Base-by-base conservation (phyloP, 1,284 basidiomycete species). In the Trichosporon sp. region DNA sequence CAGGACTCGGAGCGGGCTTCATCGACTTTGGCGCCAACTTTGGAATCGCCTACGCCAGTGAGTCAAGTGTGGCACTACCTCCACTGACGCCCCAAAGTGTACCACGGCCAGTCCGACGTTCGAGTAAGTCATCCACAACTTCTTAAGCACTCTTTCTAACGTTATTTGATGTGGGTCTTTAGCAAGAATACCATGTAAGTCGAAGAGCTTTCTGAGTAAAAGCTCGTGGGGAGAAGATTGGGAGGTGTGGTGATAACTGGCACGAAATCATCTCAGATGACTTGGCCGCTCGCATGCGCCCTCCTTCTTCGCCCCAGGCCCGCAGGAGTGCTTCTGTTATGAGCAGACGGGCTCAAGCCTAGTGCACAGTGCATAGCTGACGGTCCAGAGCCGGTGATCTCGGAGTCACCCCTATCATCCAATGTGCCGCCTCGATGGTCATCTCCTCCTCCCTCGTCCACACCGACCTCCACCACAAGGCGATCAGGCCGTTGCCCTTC, bases 371-470 rank as follows among this genome's bases (percentile, higher is more conserved):
- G 31, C 31, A 37, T n/a, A n/a, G 32, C 59, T 63, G 14, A 63
- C 59, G n/a, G 14, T 16, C 51, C 6, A 70, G 64, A 16, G 79
- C 84, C 5, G 83, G 84, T 40, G 83, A 84, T 68, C 77, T 85
- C 4, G 84, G 84, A 21, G 83, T 85, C 2, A 84, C 84, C 12
- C 80, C 81, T 1, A 78, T 85, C 68, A 82, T 85, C 69, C 82
- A 84, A 71, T 79, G 78, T 32, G 68, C 78, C 65, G 77, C 75
- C 8, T 80, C 80, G 31, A 84, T 85, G 83, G 71, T 84, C 73
- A 85, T 85, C 74, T 80, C 84, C 10, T 76, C 83, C 10, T 83
- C 83, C 0, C 79, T 85, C 32, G 83, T 85, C 6, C 84, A 84
- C 71, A 83, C 83, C 65, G 84, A 85, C 71, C 63, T 85, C 31